phyloP scores from a whole-genome alignment of 768 basidiomycete species.

The Trametes elegans region DNA sequence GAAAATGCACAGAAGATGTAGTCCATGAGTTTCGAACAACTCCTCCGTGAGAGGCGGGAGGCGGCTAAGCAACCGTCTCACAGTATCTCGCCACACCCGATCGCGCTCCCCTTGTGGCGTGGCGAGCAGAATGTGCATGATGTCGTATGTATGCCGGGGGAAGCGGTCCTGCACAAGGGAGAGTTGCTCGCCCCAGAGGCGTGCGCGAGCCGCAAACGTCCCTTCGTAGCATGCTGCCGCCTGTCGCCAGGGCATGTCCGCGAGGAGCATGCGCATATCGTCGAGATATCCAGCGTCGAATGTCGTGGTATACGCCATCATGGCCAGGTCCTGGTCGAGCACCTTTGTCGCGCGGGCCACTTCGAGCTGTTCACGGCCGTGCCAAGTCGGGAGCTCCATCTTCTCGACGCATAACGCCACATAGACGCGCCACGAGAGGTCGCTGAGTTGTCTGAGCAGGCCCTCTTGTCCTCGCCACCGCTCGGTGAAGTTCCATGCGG shows the following conservation, averaged over 20 bases:
- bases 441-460: background rate
- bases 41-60: background rate
- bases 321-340: constrained; percentile 7
- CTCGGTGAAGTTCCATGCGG: background rate
- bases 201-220: background rate
- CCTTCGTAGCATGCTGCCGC: constrained; percentile 5
- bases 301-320: constrained; percentile 8
- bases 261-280: background rate
- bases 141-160: constrained; percentile 5
- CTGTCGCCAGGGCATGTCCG: constrained; percentile 5
- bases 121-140: constrained; percentile 4
- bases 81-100: background rate
- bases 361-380: constrained; percentile 4
- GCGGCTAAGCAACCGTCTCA: background rate
- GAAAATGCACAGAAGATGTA: background rate
- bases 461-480: background rate
- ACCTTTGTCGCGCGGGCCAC: background rate
- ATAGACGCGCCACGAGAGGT: background rate
- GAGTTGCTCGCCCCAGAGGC: constrained; percentile 1
- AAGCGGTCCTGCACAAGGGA: constrained; percentile 1
- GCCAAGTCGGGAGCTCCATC: constrained; percentile 10
- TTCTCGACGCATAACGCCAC: background rate
- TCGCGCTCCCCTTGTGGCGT: background rate
- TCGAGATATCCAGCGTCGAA: constrained; percentile 1
- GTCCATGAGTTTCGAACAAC: background rate